Evolutionary conservation across 139 green algal species (phyloP).

Genomic region (Chlorella sp.): DNA sequence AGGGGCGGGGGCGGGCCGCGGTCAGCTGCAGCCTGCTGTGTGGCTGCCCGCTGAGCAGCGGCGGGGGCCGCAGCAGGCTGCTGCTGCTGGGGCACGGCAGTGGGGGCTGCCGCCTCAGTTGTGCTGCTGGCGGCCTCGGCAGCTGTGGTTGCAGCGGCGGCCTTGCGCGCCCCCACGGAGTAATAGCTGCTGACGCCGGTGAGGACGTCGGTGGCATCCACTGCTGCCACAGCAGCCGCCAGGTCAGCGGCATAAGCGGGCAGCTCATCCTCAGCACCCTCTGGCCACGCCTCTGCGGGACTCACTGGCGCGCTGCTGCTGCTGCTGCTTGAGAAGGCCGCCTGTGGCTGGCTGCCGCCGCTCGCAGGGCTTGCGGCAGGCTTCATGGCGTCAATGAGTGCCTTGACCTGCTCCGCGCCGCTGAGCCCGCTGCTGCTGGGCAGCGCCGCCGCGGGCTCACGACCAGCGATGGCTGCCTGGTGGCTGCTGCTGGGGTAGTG

Average conservation of each 20-base stretch:
- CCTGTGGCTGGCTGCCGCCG: not conserved
- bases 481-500: not conserved
- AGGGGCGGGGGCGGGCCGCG: constrained; percentile 66
- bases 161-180: not conserved
- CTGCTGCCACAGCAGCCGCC: constrained; percentile 50
- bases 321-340: constrained; percentile 21
- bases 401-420: constrained; percentile 24
- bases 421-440: not conserved
- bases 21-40: not conserved
- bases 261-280: not conserved
- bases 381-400: constrained; percentile 19
- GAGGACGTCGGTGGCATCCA: constrained; percentile 54
- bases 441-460: not conserved
- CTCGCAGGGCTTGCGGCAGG: not conserved
- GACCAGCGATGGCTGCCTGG: not conserved
- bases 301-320: not conserved
- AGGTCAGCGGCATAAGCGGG: constrained; percentile 45
- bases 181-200: not conserved
- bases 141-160: not conserved
- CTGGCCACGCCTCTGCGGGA: not conserved
- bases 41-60: not conserved
- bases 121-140: not conserved
- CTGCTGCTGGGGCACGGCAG: not conserved
- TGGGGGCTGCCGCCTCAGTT: not conserved
- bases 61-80: too few species aligned